Evolutionary conservation across 1,284 basidiomycete genomes (phyloP).

Genomic region (Xanthoconium separans): DNA sequence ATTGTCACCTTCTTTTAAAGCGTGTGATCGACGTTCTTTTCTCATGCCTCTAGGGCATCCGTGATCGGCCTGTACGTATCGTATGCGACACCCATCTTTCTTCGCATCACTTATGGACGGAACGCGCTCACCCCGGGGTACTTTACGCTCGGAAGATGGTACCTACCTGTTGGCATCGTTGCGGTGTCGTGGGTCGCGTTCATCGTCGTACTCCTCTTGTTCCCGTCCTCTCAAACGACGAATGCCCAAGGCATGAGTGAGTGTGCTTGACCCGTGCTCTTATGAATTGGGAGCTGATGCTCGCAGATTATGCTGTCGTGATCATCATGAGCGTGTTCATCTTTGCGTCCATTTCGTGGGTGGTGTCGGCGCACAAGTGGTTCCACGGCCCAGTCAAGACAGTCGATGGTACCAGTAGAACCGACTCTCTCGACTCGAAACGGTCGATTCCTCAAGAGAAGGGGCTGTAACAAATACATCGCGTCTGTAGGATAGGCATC

Average conservation of each 20-base stretch:
- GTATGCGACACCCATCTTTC: slow-evolving; percentile 62
- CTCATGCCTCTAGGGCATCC: slow-evolving; percentile 48
- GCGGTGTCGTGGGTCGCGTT: slow-evolving; percentile 68
- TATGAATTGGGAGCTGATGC: not conserved
- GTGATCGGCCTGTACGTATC: slow-evolving; percentile 72
- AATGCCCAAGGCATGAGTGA: slow-evolving; percentile 55
- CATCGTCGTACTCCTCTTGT: slow-evolving; percentile 58
- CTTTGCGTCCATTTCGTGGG: slow-evolving; percentile 63
- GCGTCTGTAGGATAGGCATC: not conserved
- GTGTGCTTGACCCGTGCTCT: slow-evolving; percentile 19
- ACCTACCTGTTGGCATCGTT: slow-evolving; percentile 54
- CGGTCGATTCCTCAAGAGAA: not conserved
- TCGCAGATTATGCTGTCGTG: slow-evolving; percentile 65
- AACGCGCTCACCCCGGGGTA: slow-evolving; percentile 55
- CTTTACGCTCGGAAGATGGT: slow-evolving; percentile 62
- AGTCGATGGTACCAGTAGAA: slow-evolving; percentile 34
- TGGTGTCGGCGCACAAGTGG: slow-evolving; percentile 66
- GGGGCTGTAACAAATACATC: not conserved
- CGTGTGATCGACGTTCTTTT: slow-evolving; percentile 1
- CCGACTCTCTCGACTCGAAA: slow-evolving; percentile 17
- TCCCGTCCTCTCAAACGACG: slow-evolving; percentile 48
- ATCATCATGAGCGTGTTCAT: slow-evolving; percentile 64
- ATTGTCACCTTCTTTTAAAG: not conserved
- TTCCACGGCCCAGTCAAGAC: slow-evolving; percentile 66
- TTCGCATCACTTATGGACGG: slow-evolving; percentile 67